phyloP scores from a whole-genome alignment of 2,329 filamentous ascomycete genomes.

The Zymoseptoria crescenta region DNA sequence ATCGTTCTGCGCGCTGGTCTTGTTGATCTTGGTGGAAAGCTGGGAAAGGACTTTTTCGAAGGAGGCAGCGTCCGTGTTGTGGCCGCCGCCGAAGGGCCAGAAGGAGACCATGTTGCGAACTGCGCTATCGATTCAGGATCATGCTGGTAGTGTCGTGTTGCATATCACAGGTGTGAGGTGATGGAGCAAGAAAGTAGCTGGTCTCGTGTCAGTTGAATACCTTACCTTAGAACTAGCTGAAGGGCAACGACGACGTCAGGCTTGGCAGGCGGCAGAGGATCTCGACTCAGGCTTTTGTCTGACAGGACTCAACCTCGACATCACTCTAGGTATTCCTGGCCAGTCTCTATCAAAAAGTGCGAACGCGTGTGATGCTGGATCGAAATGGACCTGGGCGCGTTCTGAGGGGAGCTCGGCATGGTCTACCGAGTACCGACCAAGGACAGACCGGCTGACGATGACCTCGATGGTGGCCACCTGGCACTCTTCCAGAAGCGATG shows the following conservation, averaged over 20 bases:
- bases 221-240: not conserved
- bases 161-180: not conserved
- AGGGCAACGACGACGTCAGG: not conserved
- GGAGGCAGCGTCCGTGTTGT: conserved; percentile 73
- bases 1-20: conserved; percentile 66
- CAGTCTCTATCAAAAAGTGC: not conserved
- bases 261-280: not conserved
- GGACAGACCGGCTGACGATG: not conserved
- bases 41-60: conserved; percentile 87
- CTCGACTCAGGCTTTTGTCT: not conserved
- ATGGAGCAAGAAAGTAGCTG: not conserved
- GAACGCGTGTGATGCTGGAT: not conserved
- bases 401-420: not conserved
- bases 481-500: not conserved
- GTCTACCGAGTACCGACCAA: not conserved
- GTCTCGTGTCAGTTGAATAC: not conserved
- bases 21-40: conserved; percentile 73
- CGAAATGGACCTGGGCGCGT: not conserved
- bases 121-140: conserved; percentile 6
- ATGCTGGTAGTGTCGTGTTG: not conserved
- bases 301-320: not conserved
- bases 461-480: not conserved
- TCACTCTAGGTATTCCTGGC: not conserved
- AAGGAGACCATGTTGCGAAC: conserved; percentile 64
- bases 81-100: conserved; percentile 82